phyloP scores from a whole-genome alignment of 306 rosid genomes.

The Luffa acutangula region DNA sequence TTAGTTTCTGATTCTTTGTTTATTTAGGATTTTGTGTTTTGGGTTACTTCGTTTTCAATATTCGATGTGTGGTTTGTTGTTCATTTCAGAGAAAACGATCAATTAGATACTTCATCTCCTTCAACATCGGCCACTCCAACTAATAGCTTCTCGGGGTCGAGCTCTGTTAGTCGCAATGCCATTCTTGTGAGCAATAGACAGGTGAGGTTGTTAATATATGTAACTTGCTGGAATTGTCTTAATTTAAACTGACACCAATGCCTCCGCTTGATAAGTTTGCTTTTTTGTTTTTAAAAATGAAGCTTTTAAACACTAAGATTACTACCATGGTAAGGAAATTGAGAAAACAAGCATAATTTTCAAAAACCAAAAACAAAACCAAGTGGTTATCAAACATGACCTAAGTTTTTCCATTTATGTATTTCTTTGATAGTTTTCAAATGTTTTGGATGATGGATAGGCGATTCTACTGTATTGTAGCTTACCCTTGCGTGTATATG shows the following conservation, averaged over 20 bases:
- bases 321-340: too few relatives aligned
- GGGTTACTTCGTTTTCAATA: neutral
- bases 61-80: neutral
- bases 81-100: constrained; percentile 35
- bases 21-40: neutral
- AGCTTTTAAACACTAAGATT: too few relatives aligned
- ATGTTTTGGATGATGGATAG: neutral
- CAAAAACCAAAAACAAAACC: too few relatives aligned
- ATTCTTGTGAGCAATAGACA: constrained; percentile 93
- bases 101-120: constrained; percentile 31
- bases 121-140: constrained; percentile 25
- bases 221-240: neutral
- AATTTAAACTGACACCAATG: neutral
- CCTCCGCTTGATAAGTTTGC: too few relatives aligned
- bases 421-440: neutral
- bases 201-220: constrained; percentile 22
- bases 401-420: neutral
- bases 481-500: neutral
- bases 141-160: constrained; percentile 26
- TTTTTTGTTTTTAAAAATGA: too few relatives aligned
- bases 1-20: neutral
- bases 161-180: constrained; percentile 53
- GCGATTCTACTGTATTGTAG: neutral
- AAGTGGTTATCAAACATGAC: too few relatives aligned
- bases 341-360: too few relatives aligned